Percentiles rank a stretch among this genome's conserved stretches.
phyloP scores from a whole-genome alignment of 495 filamentous ascomycete species.

The Talaromyces adpressus region DNA sequence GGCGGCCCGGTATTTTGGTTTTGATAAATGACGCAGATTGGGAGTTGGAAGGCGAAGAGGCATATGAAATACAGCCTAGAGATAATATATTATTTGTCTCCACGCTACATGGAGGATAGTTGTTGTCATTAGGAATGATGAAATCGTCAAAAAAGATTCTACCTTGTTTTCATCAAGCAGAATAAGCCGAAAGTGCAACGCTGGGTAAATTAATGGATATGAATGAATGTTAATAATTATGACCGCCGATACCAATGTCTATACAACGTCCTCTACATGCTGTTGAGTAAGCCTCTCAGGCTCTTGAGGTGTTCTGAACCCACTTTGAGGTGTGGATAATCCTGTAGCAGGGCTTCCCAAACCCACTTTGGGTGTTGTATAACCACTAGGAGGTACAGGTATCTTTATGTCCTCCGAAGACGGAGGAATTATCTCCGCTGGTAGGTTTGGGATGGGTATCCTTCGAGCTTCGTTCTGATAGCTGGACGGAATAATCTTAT shows the following conservation, averaged over 20 bases:
- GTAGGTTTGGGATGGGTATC: constrained; percentile 66
- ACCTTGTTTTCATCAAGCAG: background rate
- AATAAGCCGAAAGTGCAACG: constrained; percentile 1
- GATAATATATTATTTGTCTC: constrained; percentile 96
- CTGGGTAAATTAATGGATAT: background rate
- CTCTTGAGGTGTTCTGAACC: constrained; percentile 34
- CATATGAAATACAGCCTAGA: constrained; percentile 69
- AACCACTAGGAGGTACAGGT: constrained; percentile 60
- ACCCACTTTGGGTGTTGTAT: constrained; percentile 39
- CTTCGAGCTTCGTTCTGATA: constrained; percentile 94
- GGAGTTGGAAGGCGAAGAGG: constrained; percentile 93
- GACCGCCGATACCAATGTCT: constrained; percentile 4
- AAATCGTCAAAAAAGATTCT: background rate
- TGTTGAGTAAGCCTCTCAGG: constrained; percentile 41
- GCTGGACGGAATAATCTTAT: constrained; percentile 84
- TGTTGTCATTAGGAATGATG: background rate
- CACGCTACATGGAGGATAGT: constrained; percentile 87
- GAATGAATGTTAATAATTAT: background rate
- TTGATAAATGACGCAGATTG: constrained; percentile 97
- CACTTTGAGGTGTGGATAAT: constrained; percentile 35
- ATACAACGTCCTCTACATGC: constrained; percentile 44
- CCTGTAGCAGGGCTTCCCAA: constrained; percentile 41
- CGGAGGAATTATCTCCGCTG: constrained; percentile 55
- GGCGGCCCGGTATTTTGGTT: constrained; percentile 93
- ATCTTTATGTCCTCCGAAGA: constrained; percentile 82